phyloP scores from a whole-genome alignment of 805 yeast genomes.

The Ogataea dorogensis region DNA sequence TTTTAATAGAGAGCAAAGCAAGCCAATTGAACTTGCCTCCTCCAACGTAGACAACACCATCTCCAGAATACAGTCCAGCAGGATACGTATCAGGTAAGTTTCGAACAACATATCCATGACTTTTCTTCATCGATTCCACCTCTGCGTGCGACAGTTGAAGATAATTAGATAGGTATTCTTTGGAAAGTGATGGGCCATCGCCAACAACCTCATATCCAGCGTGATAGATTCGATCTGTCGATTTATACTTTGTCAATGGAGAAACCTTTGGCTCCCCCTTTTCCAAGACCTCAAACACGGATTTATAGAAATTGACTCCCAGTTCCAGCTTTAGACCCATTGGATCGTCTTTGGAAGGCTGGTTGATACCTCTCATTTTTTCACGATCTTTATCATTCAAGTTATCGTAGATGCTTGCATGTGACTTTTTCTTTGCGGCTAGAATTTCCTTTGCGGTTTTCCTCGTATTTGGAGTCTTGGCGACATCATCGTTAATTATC shows the following conservation, averaged over 20 bases:
- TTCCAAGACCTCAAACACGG: constrained; percentile 37
- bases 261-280: constrained; percentile 45
- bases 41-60: constrained; percentile 70
- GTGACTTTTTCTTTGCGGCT: constrained; percentile 5
- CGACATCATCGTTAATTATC: constrained; percentile 11
- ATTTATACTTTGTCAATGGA: constrained; percentile 42
- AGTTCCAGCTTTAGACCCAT: constrained; percentile 33
- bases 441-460: constrained; percentile 22
- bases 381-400: constrained; percentile 15
- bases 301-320: constrained; percentile 43
- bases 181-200: constrained; percentile 45
- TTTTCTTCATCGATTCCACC: constrained; percentile 41
- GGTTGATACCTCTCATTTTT: constrained; percentile 24
- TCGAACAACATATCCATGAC: constrained; percentile 46
- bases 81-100: constrained; percentile 49
- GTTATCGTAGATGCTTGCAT: constrained; percentile 6
- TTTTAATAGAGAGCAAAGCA: constrained; percentile 58
- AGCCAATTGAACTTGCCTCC: constrained; percentile 77
- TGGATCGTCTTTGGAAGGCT: constrained; percentile 31
- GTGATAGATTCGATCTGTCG: constrained; percentile 49
- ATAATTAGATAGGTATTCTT: constrained; percentile 50
- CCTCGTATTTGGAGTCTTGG: constrained; percentile 2
- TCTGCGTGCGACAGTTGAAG: constrained; percentile 46
- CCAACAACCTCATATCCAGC: constrained; percentile 48
- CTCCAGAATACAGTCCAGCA: constrained; percentile 45